These are phyloP conservation scores for Penicillium sp. DNA, from an alignment of 2,329 filamentous ascomycete species.

Conservation along the genomic window DNA sequence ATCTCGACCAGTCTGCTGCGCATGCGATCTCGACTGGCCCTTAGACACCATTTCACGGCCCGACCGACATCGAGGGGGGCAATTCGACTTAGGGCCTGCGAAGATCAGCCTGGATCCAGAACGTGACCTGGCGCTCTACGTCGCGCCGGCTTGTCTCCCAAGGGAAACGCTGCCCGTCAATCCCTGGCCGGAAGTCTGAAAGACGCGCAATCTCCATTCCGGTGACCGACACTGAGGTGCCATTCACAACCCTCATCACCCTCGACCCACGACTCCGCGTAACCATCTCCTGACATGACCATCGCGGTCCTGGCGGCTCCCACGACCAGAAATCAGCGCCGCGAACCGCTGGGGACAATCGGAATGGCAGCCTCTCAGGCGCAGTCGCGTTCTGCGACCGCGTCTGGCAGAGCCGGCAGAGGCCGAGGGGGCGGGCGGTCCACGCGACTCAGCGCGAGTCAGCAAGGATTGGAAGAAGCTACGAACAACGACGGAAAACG, in stretches of 20 bases:
- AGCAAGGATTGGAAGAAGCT: constrained; percentile 26
- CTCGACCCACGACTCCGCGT: constrained; percentile 30
- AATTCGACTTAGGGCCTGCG: neutral
- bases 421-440: constrained; percentile 28
- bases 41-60: neutral
- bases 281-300: constrained; percentile 37
- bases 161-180: neutral
- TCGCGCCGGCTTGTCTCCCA: neutral
- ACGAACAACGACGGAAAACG: constrained; percentile 37
- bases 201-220: constrained; percentile 6
- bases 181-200: neutral
- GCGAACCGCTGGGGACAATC: constrained; percentile 37
- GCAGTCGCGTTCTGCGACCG: constrained; percentile 35
- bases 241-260: constrained; percentile 22
- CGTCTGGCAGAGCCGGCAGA: constrained; percentile 24
- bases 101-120: neutral
- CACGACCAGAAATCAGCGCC: constrained; percentile 36
- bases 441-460: constrained; percentile 39
- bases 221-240: neutral
- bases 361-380: constrained; percentile 40
- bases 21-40: neutral
- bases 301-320: constrained; percentile 37
- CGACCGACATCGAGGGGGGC: constrained; percentile 2
- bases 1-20: neutral
- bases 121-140: neutral